Evolutionary conservation across 2,329 filamentous ascomycete species (phyloP), one percentile per base, ranked within the genome.

Genomic region (Berkeleyomyces basicola): DNA sequence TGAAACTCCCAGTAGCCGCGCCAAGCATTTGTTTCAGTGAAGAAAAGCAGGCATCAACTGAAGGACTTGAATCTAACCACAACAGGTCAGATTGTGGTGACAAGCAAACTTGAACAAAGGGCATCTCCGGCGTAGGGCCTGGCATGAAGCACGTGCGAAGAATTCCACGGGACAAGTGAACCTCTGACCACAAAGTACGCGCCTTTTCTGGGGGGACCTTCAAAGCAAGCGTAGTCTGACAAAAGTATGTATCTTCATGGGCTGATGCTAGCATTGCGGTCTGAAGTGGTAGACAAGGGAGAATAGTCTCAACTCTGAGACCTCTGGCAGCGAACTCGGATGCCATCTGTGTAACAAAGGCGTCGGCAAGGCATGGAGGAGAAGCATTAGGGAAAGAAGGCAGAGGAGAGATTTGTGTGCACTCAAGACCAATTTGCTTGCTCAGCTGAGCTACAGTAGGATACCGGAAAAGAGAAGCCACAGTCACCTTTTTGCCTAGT

Each of bases 21-120:
- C 74, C 68, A 1, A 82, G 67, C 0, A 69, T 67, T 5, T 69
- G 64, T 2, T 76, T 69, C 59, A 82, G 78, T 2, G 71, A 67
- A 3, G 74, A 68, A 4, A 78, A 70, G 3, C 71, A 72, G 0
- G 69, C 67, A 7, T 74, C 70, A 2, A 79, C 67, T 0, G 72
- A 74, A 2, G 67, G 66, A 1, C 66, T 68, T 1, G 67, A 2
- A 71, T 69, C 14, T 76, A 71, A 0, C 69, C 66, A 16, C 72
- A 67, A 77, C 78, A 82, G 0, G 71, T 67, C 1, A 75, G 69
- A 2, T 67, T 57, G 67, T 78, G 75, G 0, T 76, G 77, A 68
- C 0, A 93, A 72, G 0, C 92, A 77, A 0, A 90, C 80, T 69
- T 96, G 91, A 0, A 82, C 83, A 69, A 86, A 88, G 0, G 89